Evolutionary conservation across 116 monocot species (phyloP), one percentile per base, ranked within the genome.

Genomic region (Dioscorea cayenensis): DNA sequence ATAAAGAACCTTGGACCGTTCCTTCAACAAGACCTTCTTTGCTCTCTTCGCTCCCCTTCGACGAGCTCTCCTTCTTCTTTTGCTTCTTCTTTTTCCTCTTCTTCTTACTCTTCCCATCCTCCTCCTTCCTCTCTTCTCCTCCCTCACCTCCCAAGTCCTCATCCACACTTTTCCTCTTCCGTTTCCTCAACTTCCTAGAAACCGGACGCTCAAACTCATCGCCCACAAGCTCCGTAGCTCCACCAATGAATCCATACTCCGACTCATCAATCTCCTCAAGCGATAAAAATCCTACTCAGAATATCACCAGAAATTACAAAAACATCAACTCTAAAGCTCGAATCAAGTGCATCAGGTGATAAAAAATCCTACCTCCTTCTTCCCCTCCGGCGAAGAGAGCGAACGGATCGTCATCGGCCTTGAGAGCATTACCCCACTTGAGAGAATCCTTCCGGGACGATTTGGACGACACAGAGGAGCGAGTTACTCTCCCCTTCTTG

Each of bases 251-350:
- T 49, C 86, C 80, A 65, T 84, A 93, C 19, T 93, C 94, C 36
- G 79, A 66, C 28, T 88, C 97, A 62, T 97, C 94, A 5, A 97
- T 88, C 86, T 97, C 97, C 59, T 97, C 94, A 76, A 97, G 72
- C 7, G 88, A 83, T 11, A 97, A 74, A 76, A 97, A 97, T 7
- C 97, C 96, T 96, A 32, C 22, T 51, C 21, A 21, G 62, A 71
- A 62, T 5, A 8, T n/a, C 50, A 49, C 10, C 12, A 66, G 32
- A 69, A 50, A 48, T 43, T 49, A 76, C 19, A 36, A 72, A 19
- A 11, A 21, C 14, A 19, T 3, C 2, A 29, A 32, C 11, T 32
- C 20, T 1, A 70, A 6, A 7, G n/a, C 1, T 69, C 55, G 51
- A 25, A 4, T 4, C 19, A 22, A 20, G 36, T 35, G 14, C 14